phyloP scores from a whole-genome alignment of 163 green algal genomes.

The Chlamydomonas reinhardtii region DNA sequence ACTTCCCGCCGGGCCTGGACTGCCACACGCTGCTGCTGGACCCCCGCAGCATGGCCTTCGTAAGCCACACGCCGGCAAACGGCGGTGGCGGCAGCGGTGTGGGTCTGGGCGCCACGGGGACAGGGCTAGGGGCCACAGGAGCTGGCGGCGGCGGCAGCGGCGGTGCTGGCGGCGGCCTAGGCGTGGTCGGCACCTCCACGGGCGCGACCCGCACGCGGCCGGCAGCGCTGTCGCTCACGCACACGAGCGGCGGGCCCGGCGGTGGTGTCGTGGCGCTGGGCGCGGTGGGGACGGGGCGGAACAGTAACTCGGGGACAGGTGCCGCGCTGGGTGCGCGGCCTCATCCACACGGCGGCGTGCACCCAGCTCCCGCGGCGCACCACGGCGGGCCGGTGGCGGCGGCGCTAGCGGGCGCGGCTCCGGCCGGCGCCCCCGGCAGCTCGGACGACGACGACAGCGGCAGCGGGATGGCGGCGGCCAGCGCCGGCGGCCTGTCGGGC shows the following conservation, averaged over 20 bases:
- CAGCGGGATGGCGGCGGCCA: no score
- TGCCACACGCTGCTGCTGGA: slow-evolving; percentile 48
- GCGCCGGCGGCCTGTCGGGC: neutral
- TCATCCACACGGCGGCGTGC: no score
- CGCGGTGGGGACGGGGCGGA: no score
- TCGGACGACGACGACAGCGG: neutral
- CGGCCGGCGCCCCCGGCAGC: neutral
- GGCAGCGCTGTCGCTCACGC: neutral
- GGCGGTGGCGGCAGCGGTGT: no score
- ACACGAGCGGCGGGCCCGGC: no score
- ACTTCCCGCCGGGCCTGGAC: slow-evolving; percentile 49
- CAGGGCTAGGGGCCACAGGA: no score
- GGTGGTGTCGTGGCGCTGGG: no score
- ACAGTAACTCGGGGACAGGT: no score
- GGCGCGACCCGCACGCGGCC: neutral
- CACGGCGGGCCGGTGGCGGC: neutral
- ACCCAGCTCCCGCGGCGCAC: no score
- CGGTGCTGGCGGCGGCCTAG: neutral
- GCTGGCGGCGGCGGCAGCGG: neutral
- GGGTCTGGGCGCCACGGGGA: neutral
- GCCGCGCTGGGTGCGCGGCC: no score
- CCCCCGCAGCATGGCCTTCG: slow-evolving; percentile 16
- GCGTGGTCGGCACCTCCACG: slow-evolving; percentile 16
- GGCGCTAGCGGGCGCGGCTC: neutral
- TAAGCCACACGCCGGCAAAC: neutral